These are phyloP conservation scores for Vigna unguiculata DNA, from an alignment of 306 rosid species.

Conservation along the genomic window DNA sequence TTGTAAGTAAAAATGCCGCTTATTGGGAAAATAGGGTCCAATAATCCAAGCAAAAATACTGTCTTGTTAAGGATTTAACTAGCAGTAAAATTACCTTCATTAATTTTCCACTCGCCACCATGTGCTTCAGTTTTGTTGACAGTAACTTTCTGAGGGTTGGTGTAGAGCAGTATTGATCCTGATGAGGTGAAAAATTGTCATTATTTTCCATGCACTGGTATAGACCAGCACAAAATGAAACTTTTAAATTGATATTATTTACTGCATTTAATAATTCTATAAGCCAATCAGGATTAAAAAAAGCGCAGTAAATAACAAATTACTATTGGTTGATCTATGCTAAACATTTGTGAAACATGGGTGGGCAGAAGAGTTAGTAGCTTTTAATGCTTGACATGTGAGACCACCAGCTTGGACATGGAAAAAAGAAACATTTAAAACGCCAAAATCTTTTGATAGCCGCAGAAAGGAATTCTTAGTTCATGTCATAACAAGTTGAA, in stretches of 20 bases:
- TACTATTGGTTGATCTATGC: constrained; percentile 7
- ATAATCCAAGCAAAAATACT: constrained; percentile 5
- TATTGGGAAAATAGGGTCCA: constrained; percentile 36
- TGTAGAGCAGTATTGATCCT: constrained; percentile 83
- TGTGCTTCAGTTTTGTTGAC: constrained; percentile 76
- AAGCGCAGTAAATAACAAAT: constrained; percentile 21
- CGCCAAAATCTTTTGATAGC: background rate
- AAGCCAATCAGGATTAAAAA: constrained; percentile 30
- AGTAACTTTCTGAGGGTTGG: constrained; percentile 75
- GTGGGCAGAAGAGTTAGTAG: background rate
- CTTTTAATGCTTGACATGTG: constrained; percentile 4
- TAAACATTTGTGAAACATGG: constrained; percentile 25
- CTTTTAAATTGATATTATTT: constrained; percentile 14
- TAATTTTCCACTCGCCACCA: constrained; percentile 77
- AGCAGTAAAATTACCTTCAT: constrained; percentile 67
- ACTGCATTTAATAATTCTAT: constrained; percentile 2
- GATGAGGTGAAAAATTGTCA: constrained; percentile 39
- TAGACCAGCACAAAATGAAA: constrained; percentile 26
- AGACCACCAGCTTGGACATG: constrained; percentile 8
- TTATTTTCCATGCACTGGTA: constrained; percentile 30
- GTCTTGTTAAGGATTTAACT: constrained; percentile 23
- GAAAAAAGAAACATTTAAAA: constrained; percentile 1
- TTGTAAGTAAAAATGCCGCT: constrained; percentile 6
- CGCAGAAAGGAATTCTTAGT: background rate
- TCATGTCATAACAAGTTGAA: constrained; percentile 9